Evolutionary conservation across 352 stramenopile species (phyloP).

Genomic region (Elongisporangium undulatum): DNA sequence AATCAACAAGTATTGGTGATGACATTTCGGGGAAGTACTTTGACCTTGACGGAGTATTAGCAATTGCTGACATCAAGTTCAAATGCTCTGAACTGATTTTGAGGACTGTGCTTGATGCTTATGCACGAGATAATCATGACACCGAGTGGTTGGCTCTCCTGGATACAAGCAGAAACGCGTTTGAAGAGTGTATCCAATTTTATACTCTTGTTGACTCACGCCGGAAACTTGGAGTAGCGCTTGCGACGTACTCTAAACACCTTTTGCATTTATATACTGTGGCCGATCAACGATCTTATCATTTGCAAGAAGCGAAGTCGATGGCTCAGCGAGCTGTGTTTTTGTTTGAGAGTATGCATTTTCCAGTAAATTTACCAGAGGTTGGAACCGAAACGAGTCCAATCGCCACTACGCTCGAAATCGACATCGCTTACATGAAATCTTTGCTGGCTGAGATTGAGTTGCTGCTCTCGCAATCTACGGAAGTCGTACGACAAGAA

Average conservation of each 20-base stretch:
- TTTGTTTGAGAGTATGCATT: conserved; percentile 1
- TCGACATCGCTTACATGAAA: conserved; percentile 32
- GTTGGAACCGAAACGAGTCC: not conserved
- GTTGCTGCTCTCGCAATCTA: conserved; percentile 23
- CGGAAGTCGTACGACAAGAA: conserved; percentile 23
- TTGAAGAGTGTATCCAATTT: not conserved
- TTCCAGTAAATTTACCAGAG: not conserved
- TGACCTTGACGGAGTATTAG: not conserved
- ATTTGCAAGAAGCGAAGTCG: not conserved
- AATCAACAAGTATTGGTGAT: not conserved
- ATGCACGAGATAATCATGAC: not conserved
- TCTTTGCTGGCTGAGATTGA: conserved; percentile 29
- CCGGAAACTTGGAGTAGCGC: not conserved
- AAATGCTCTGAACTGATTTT: conserved; percentile 21
- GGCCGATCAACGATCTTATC: not conserved
- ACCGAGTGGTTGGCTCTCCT: not conserved
- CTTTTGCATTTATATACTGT: not conserved
- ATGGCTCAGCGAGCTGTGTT: conserved; percentile 1
- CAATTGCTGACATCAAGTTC: conserved; percentile 19
- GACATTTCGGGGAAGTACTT: not conserved
- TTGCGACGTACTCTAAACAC: not conserved
- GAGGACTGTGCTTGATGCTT: conserved; percentile 8
- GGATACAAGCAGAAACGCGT: not conserved
- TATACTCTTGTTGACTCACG: not conserved
- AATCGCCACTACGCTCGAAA: conserved; percentile 11